Evolutionary conservation across 257 asterid species (phyloP).

Genomic region (Solanum sitiens): DNA sequence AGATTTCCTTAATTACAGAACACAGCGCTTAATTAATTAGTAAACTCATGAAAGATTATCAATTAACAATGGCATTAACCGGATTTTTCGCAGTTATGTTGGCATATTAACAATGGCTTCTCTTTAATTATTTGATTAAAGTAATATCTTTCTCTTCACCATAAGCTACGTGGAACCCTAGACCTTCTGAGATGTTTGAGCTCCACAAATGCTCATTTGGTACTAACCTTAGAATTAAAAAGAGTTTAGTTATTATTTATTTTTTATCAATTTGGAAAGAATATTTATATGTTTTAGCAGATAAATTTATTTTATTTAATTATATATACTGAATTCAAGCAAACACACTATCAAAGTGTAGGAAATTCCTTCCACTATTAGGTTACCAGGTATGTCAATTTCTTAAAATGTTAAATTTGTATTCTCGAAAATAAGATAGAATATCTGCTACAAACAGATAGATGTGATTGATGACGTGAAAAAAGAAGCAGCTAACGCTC

Average conservation of each 20-base stretch:
- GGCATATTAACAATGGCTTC: not conserved
- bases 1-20: not conserved
- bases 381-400: not conserved
- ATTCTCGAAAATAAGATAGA: not conserved
- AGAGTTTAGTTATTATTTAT: not conserved
- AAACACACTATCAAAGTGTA: not conserved
- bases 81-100: not conserved
- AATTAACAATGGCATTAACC: not conserved
- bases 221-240: not conserved
- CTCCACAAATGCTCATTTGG: not conserved
- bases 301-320: not conserved
- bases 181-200: not conserved
- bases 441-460: not conserved
- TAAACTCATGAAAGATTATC: not conserved
- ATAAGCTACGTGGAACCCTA: not conserved
- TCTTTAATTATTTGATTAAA: not conserved
- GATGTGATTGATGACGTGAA: not conserved
- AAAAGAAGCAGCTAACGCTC: not conserved
- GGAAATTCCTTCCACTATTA: not conserved
- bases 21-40: not conserved
- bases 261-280: not conserved
- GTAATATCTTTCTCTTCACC: not conserved
- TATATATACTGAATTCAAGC: not conserved
- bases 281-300: not conserved
- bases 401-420: not conserved